phyloP scores from a whole-genome alignment of 257 asterid species.

The Nicotiana obtusifolia region DNA sequence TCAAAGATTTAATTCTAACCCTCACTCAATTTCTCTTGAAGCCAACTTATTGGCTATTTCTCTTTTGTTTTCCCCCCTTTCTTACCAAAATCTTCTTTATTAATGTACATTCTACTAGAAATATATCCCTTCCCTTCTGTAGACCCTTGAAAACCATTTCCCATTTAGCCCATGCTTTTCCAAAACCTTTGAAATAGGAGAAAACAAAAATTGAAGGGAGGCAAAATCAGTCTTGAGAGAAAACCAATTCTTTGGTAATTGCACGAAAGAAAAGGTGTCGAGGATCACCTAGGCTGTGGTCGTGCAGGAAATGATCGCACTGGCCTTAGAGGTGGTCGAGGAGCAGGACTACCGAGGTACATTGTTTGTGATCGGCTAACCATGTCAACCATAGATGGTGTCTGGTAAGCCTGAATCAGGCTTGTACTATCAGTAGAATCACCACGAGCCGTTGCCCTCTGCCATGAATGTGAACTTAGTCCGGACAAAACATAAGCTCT shows the following conservation, averaged over 20 bases:
- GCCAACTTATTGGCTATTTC: constrained; percentile 13
- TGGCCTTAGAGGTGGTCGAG: constrained; percentile 36
- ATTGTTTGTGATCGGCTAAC: constrained; percentile 70
- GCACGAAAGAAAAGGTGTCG: too few relatives aligned
- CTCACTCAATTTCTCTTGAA: constrained; percentile 9
- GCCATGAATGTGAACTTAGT: constrained; percentile 92
- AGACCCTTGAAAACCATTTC: neutral
- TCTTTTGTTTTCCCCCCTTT: neutral
- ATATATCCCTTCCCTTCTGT: constrained; percentile 25
- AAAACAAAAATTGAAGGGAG: neutral
- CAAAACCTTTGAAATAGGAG: neutral
- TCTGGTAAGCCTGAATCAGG: constrained; percentile 69
- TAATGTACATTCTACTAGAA: constrained; percentile 45
- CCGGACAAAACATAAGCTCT: constrained; percentile 92
- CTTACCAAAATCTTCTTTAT: constrained; percentile 11
- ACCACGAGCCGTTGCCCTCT: constrained; percentile 92
- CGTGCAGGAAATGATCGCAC: constrained; percentile 39
- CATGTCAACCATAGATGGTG: constrained; percentile 93
- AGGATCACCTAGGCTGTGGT: constrained; percentile 48
- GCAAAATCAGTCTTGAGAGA: neutral
- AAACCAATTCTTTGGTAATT: neutral
- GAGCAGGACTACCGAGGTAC: constrained; percentile 38
- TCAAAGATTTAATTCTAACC: neutral
- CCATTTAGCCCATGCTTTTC: neutral
- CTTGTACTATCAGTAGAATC: constrained; percentile 69